Evolutionary conservation across 2,329 filamentous ascomycete genomes (phyloP), one percentile per base, ranked within the genome.

Genomic region (Alternaria sp.): DNA sequence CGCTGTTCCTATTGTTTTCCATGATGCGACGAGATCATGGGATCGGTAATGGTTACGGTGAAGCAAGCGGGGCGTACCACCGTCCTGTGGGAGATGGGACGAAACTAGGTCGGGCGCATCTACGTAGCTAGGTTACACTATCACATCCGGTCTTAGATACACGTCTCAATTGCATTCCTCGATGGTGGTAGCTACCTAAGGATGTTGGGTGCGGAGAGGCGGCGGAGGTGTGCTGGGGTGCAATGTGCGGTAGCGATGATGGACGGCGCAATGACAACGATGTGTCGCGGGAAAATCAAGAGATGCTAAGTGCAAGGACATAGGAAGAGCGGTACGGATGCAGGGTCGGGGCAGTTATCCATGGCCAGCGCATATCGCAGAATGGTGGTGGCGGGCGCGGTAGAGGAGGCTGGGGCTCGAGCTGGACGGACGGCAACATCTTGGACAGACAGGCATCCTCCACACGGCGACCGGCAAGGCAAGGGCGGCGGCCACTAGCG

Each of bases 1-100:
- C 72, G 66, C 66, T 73, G 63, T 68, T 72, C 58, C 67, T 73
- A 59, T 64, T 72, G 65, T 68, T 71, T 32, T 78, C 75, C 77
- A 79, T 79, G 49, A 44, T 72, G 69, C 54, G 58, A 61, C 62
- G 51, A 54, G 68, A 49, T 66, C 71, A 77, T 76, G 59, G 57
- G 64, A 59, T 19, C 17, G 62, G 59, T 25, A 47, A 32, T 61
- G 61, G 61, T 50, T 57, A 30, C 58, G 61, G 61, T 63, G 63
- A 32, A 26, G 47, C 44, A 58, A 57, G 36, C 62, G 67, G 53
- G 55, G 54, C 66, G 66, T 61, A 63, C 54, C 59, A 59, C 56
- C 21, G 51, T 66, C 57, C 49, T 43, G 68, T 61, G 61, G 59
- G 32, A 53, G 63, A 60, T 40, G 61, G 64, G 63, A 63, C 61